Percentiles rank a stretch among this genome's conserved stretches.
Conservation (phyloP, 208 protist species). For the Trichomonas tenax region DNA sequence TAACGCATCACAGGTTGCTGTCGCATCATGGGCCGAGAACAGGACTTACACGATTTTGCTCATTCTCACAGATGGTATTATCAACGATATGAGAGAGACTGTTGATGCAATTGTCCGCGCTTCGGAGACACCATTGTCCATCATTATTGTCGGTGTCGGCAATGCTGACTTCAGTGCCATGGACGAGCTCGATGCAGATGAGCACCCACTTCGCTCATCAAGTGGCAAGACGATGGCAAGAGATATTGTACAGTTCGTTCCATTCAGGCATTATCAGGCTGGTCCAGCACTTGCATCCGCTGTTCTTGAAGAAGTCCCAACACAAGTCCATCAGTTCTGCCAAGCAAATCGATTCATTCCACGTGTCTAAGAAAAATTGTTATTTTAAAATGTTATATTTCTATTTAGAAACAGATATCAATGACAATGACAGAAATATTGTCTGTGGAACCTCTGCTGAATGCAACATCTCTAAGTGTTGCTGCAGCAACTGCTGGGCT, state of each 20-base stretch:
- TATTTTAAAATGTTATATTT: too few relatives aligned
- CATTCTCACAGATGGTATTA: constrained; percentile 65
- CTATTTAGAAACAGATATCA: neutral
- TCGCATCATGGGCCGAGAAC: constrained; percentile 15
- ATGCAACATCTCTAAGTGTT: neutral
- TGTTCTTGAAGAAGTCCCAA: neutral
- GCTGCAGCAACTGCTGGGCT: too few relatives aligned
- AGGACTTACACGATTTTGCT: constrained; percentile 59
- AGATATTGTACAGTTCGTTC: constrained; percentile 20
- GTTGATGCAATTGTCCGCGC: constrained; percentile 43
- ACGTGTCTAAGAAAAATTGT: neutral
- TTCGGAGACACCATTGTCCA: constrained; percentile 57
- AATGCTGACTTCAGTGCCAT: constrained; percentile 63
- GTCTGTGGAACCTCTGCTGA: neutral
- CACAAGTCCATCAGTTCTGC: neutral
- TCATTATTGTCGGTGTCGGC: constrained; percentile 71
- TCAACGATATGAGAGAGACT: constrained; percentile 39
- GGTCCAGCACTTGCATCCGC: neutral
- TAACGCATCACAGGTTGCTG: constrained; percentile 19
- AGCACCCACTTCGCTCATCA: constrained; percentile 26
- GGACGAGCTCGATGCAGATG: constrained; percentile 66
- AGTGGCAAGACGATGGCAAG: neutral
- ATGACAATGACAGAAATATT: neutral
- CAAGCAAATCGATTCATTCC: neutral
- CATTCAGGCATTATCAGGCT: neutral